These are phyloP conservation scores for Exophiala lecanii-corni DNA, from an alignment of 2,329 filamentous ascomycete species.

Conservation along the genomic window DNA sequence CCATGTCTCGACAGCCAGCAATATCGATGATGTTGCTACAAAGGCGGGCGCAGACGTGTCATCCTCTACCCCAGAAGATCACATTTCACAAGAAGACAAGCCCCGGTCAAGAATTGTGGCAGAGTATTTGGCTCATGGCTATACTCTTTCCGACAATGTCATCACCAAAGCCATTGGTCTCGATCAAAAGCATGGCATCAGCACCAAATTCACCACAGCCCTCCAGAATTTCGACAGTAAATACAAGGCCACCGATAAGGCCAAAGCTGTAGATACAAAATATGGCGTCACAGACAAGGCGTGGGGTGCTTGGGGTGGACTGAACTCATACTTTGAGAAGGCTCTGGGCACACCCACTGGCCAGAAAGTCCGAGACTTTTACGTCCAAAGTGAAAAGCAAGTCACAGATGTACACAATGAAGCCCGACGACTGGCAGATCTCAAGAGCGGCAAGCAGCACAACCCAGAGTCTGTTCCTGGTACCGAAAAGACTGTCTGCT, in stretches of 20 bases:
- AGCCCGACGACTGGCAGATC: conserved; percentile 77
- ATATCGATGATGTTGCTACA: conserved; percentile 59
- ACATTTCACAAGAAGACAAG: conserved; percentile 94
- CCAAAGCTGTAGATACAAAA: conserved; percentile 74
- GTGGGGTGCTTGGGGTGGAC: conserved; percentile 59
- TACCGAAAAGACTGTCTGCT: conserved; percentile 39
- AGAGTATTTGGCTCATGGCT: conserved; percentile 95
- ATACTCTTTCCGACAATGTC: conserved; percentile 71
- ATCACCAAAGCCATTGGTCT: conserved; percentile 80
- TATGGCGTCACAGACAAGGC: conserved; percentile 77
- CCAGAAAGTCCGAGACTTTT: conserved; percentile 82
- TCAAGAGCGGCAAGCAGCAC: conserved; percentile 61
- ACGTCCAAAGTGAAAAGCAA: conserved; percentile 77
- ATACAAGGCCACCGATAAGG: conserved; percentile 82
- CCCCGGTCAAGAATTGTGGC: conserved; percentile 88
- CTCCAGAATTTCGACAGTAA: conserved; percentile 75
- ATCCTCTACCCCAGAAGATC: conserved; percentile 46
- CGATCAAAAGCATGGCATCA: conserved; percentile 85
- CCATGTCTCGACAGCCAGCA: conserved; percentile 70
- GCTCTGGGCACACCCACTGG: conserved; percentile 82
- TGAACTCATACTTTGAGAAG: conserved; percentile 92
- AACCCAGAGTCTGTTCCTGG: conserved; percentile 35
- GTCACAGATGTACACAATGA: conserved; percentile 91
- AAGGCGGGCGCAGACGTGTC: conserved; percentile 54
- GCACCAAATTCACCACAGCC: conserved; percentile 69